Percentiles rank a stretch among this genome's conserved stretches.
Evolutionary conservation across 495 filamentous ascomycete genomes (phyloP).

Genomic region (Neurospora intermedia): DNA sequence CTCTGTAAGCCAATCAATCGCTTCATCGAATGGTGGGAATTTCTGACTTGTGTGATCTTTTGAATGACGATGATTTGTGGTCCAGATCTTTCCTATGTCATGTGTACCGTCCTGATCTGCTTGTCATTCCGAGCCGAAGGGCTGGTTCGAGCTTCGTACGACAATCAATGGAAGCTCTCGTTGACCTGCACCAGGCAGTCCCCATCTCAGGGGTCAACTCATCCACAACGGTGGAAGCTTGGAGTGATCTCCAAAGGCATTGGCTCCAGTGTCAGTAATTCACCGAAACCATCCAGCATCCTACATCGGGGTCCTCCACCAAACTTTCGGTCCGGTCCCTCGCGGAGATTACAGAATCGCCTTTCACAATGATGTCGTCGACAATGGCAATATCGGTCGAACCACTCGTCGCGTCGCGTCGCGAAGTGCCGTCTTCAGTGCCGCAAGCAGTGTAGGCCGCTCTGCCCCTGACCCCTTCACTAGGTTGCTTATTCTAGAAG

Average conservation of each 20-base stretch:
- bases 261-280: not conserved
- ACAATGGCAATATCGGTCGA: not conserved
- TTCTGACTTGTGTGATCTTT: not conserved
- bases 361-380: not conserved
- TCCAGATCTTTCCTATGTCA: not conserved
- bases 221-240: not conserved
- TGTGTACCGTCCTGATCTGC: not conserved
- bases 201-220: not conserved
- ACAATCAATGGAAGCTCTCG: not conserved
- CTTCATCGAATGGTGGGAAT: not conserved
- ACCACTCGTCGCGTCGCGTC: not conserved
- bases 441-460: not conserved
- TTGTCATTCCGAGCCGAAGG: not conserved
- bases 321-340: not conserved
- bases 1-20: not conserved
- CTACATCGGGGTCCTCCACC: not conserved
- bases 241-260: not conserved
- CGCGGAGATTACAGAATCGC: not conserved
- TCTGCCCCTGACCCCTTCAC: not conserved
- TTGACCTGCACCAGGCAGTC: not conserved
- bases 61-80: no score
- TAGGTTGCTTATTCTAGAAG: not conserved
- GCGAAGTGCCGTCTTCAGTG: not conserved
- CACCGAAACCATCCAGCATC: not conserved
- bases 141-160: not conserved